Evolutionary conservation across 129 eudicot genomes (phyloP).

Genomic region (Chrysanthemum seticuspe): DNA sequence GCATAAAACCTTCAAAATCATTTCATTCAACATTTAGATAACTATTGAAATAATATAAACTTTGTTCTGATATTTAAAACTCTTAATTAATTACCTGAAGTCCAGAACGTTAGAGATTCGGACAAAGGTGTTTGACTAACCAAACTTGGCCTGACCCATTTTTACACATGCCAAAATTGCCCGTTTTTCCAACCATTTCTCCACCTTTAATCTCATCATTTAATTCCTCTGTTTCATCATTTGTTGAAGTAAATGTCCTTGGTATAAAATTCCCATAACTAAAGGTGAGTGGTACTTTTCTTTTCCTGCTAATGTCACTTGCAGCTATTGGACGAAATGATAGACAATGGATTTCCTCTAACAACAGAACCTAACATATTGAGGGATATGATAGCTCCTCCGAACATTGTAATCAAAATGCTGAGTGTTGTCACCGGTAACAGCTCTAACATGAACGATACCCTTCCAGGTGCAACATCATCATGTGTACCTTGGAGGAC

Average conservation of each 20-base stretch:
- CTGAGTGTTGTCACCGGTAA: slow-evolving; percentile 95
- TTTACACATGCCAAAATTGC: not conserved
- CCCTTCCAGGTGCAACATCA: slow-evolving; percentile 91
- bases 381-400: slow-evolving; percentile 97
- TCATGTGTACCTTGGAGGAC: slow-evolving; percentile 98
- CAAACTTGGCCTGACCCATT: not conserved
- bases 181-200: too few relatives aligned
- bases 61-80: not conserved
- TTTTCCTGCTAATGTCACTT: slow-evolving; percentile 21
- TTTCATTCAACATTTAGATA: not conserved
- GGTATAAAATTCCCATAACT: not conserved
- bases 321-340: slow-evolving; percentile 99
- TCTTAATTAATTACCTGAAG: not conserved
- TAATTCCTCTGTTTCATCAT: slow-evolving; percentile 8
- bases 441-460: slow-evolving; percentile 82
- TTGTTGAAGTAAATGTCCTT: not conserved
- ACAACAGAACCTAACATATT: slow-evolving; percentile 88
- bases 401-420: slow-evolving; percentile 90
- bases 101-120: not conserved
- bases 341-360: slow-evolving; percentile 97
- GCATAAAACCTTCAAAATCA: not conserved
- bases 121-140: slow-evolving; percentile 1
- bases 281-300: not conserved
- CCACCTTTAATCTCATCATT: not conserved
- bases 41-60: not conserved